Evolutionary conservation across 371 early-diverging fungal species (phyloP), one percentile per base, ranked within the genome.

Genomic region (Chytridium lagenaria): DNA sequence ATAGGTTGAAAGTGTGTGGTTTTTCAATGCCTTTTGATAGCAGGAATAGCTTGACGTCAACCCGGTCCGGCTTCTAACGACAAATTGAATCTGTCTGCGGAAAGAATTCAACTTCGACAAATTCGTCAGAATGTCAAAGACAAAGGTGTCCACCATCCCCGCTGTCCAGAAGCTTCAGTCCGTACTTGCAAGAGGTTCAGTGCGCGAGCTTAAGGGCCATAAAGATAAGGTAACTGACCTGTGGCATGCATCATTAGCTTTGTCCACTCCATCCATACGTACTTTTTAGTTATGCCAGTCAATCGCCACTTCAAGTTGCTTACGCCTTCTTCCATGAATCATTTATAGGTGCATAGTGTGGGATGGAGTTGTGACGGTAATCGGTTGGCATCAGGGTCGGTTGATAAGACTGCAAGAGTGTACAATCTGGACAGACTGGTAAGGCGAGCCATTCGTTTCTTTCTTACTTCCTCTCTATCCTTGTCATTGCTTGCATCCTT

Each of bases 321-420:
- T 44, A 19, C 19, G 44, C 19, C 19, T 44, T 44, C 19, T 19
- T 44, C 44, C 7, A 44, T 44, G 44, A 7, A 44, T 44, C 44
- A 12, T 44, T 44, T 19, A 7, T 12, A 81, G 79, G 77, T 81
- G 16, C 77, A 77, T 36, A 71, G 80, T 16, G 76, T 82, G 2
- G 80, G 76, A 26, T 84, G 84, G 84, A 81, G 73, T 65, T 69
- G 67, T 61, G 78, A 80, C 55, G 84, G 84, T 7, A 31, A 51
- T 12, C 50, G 67, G 70, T 57, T 82, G 33, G 82, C 82, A 12
- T 84, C 84, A 0, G 81, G 84, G n/a, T 82, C 82, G 2, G 72
- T 72, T 0, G 84, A 84, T 67, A 59, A 80, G 57, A 80, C 80
- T 7, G 80, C 77, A 50, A 50, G 81, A 26, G 71, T 85, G 15